These are phyloP conservation scores for Manihot esculenta DNA, from an alignment of 441 rosid genomes.

Conservation along the genomic window DNA sequence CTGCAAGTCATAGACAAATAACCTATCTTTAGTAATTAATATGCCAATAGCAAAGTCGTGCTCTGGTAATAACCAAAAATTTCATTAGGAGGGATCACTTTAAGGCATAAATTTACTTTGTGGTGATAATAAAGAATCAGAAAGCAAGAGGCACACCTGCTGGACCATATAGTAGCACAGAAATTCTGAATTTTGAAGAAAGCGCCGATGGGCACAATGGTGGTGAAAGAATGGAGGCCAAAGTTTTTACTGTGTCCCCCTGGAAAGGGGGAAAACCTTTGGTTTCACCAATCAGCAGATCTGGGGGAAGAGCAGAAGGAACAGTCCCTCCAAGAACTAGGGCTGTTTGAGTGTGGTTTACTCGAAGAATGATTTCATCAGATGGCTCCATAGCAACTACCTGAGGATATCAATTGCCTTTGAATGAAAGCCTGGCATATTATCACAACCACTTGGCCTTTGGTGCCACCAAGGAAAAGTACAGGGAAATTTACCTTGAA, in stretches of 20 bases:
- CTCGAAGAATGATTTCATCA: conserved; percentile 69
- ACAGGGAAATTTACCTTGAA: conserved; percentile 61
- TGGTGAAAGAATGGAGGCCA: conserved; percentile 81
- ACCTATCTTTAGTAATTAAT: conserved; percentile 17
- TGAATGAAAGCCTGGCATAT: conserved; percentile 23
- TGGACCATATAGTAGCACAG: conserved; percentile 75
- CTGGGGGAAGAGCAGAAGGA: conserved; percentile 82
- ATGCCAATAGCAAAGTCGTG: not conserved
- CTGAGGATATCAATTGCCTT: conserved; percentile 43
- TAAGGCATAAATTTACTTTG: not conserved
- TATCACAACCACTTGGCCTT: conserved; percentile 12
- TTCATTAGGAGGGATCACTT: not conserved
- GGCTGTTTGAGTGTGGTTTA: conserved; percentile 73
- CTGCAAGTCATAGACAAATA: conserved; percentile 36
- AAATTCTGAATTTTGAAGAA: conserved; percentile 83
- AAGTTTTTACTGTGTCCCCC: conserved; percentile 54
- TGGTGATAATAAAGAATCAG: conserved; percentile 18
- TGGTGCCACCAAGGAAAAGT: conserved; percentile 3
- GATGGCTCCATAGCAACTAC: conserved; percentile 94
- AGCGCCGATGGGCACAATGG: conserved; percentile 77
- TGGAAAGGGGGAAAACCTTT: conserved; percentile 62
- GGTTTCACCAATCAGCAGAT: conserved; percentile 50
- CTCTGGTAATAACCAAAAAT: conserved; percentile 10
- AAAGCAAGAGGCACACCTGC: conserved; percentile 48
- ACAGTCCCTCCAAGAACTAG: conserved; percentile 91